These are phyloP conservation scores for Chlamydomonas reinhardtii DNA, from an alignment of 163 green algal species.

Conservation along the genomic window DNA sequence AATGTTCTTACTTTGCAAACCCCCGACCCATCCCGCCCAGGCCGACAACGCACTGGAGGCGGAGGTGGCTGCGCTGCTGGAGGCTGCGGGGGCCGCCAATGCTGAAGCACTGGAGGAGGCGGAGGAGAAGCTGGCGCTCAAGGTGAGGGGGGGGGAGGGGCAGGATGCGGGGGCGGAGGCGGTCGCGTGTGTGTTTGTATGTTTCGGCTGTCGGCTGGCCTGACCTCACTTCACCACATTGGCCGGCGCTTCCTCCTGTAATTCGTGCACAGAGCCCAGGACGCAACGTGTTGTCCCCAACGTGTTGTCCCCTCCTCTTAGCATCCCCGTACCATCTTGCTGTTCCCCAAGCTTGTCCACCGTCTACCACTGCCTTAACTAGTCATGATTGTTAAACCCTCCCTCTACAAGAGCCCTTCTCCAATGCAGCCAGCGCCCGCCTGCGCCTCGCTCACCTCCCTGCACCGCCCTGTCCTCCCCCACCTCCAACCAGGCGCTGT, in stretches of 20 bases:
- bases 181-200: background rate
- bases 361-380: too few relatives aligned
- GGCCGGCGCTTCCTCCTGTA: too few relatives aligned
- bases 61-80: slow-evolving; percentile 90
- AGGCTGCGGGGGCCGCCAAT: slow-evolving; percentile 61
- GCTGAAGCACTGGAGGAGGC: slow-evolving; percentile 74
- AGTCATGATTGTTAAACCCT: too few relatives aligned
- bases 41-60: slow-evolving; percentile 81
- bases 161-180: background rate
- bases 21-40: background rate
- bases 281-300: too few relatives aligned
- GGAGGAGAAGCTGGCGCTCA: slow-evolving; percentile 67
- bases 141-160: slow-evolving; percentile 9
- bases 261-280: too few relatives aligned
- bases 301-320: too few relatives aligned
- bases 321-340: too few relatives aligned
- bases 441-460: background rate
- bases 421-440: too few relatives aligned
- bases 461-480: background rate
- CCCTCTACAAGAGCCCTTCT: background rate
- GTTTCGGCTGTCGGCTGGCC: too few relatives aligned
- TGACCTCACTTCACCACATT: too few relatives aligned
- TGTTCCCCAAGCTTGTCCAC: too few relatives aligned
- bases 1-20: too few relatives aligned
- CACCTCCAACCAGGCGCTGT: slow-evolving; percentile 65